Evolutionary conservation across 208 protist genomes (phyloP), one percentile per base, ranked within the genome.

Genomic region (Naegleria gruberi): DNA sequence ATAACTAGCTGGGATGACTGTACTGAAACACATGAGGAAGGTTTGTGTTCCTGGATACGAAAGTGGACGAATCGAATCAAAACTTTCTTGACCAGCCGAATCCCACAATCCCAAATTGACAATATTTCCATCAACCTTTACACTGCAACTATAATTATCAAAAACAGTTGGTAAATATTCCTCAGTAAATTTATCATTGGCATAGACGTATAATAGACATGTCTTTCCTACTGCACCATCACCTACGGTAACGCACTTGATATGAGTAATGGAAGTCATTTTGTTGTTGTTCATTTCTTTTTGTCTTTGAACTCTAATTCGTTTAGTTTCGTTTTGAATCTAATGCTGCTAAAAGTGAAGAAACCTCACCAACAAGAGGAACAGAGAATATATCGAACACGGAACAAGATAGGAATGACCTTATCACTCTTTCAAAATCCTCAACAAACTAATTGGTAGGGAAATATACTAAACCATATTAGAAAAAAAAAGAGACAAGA

Each of bases 41-140:
- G 95, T 93, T 89, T 95, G 92, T 15, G 95, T 95, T 57, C 95
- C 92, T 43, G 95, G 94, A 93, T 98, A 98, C 17, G 93, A 95
- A 4, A 98, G 91, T 46, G 97, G 96, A 40, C 97, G 90, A 30
- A 98, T 93, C 44, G 96, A 90, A 92, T 98, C 97, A 90, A 97
- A 98, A 90, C 98, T 96, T 83, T 44, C 77, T 44, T 83, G 77
- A 44, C 77, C 77, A 37, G 77, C 77, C 7, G 85, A 43, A 89
- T 89, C 57, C 73, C 77, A 83, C 77, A 83, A 83, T 44, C 77
- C 77, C 30, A 77, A 77, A n/a, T 77, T 92, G 46, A 94, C 91
- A 40, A 94, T 90, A 87, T 93, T 94, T 45, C 91, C 92, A 81
- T 95, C 94, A 26, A 94, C 93, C 94, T 96, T 95, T 7, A 96